Base-by-base conservation (phyloP, 2,329 filamentous ascomycete genomes). In the Colletotrichum cereale region DNA sequence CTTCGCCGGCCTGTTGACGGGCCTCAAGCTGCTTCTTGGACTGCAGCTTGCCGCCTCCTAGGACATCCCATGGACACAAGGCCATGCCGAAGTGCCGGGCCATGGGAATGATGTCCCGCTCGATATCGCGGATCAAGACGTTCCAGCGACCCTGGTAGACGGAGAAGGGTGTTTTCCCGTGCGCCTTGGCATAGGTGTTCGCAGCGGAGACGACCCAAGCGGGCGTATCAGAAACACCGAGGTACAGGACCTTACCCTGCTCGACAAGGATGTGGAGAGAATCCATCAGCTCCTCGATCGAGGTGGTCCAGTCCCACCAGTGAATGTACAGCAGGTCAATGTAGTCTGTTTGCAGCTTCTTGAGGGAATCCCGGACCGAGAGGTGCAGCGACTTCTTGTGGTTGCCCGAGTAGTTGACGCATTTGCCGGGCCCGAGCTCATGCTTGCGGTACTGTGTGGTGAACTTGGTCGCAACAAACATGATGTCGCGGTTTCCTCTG, bases 401-500 rank as follows among this genome's bases (percentile, higher is more conserved):
- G 75, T 87, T 88, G 12, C 86, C 86, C 11, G 72, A 71, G 75
- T 77, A 80, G 77, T 87, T 87, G 57, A 79, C 74, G 3, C 77
- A 78, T 12, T 80, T 80, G 29, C 79, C 79, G n/a, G 60, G 60
- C 36, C 83, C 84, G 7, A 79, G 47, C 16, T 79, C 80, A 57
- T 82, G 73, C 18, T 75, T 75, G 38, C 78, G 80, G 77, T 86
- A 89, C 67, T 85, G 81, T 5, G 82, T 85, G 0, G 86, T 86
- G 82, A 84, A 89, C 78, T 90, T 90, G 71, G 87, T 89, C 0
- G 87, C 86, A 18, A 89, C 74, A 36, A 90, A 84, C 62, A 89
- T 78, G 57, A 83, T 79, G 75, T 90, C 87, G 0, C 90, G 84
- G 74, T 86, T 87, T 12, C 80, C 76, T n/a, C 84, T 83, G 2